phyloP scores from a whole-genome alignment of 2,329 filamentous ascomycete species.

The Thelonectria discophora region DNA sequence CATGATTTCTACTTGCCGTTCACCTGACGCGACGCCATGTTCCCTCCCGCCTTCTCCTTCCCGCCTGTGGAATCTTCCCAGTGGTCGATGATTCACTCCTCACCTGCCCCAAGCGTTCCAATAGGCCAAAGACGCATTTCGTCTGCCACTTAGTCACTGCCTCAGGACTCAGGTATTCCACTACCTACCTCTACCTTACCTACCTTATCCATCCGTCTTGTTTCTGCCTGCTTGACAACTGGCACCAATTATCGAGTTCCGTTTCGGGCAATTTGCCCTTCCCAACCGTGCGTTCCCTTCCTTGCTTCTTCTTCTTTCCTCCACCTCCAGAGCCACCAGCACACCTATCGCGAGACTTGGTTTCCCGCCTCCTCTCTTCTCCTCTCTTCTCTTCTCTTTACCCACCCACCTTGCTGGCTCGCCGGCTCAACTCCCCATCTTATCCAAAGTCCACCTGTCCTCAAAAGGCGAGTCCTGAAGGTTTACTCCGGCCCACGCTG shows the following conservation, averaged over 20 bases:
- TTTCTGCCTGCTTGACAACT: constrained; percentile 18
- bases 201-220: too few species aligned
- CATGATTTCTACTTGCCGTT: constrained; percentile 25
- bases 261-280: constrained; percentile 15
- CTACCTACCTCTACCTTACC: neutral
- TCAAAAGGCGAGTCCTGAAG: constrained; percentile 6
- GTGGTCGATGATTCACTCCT: constrained; percentile 23
- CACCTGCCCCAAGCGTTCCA: constrained; percentile 7
- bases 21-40: constrained; percentile 36
- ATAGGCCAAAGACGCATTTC: neutral
- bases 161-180: neutral
- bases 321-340: too few species aligned
- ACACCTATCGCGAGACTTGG: neutral
- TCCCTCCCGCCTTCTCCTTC: constrained; percentile 24
- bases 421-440: neutral
- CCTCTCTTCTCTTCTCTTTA: neutral
- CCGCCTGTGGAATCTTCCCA: constrained; percentile 13
- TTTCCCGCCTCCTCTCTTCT: neutral
- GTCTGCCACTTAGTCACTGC: constrained; percentile 10
- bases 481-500: constrained; percentile 8
- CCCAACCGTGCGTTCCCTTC: constrained; percentile 9
- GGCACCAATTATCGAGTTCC: constrained; percentile 19
- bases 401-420: neutral
- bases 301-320: constrained; percentile 3
- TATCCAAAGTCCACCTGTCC: neutral